phyloP scores from a whole-genome alignment of 306 rosid genomes.

The Cucumis hystrix region DNA sequence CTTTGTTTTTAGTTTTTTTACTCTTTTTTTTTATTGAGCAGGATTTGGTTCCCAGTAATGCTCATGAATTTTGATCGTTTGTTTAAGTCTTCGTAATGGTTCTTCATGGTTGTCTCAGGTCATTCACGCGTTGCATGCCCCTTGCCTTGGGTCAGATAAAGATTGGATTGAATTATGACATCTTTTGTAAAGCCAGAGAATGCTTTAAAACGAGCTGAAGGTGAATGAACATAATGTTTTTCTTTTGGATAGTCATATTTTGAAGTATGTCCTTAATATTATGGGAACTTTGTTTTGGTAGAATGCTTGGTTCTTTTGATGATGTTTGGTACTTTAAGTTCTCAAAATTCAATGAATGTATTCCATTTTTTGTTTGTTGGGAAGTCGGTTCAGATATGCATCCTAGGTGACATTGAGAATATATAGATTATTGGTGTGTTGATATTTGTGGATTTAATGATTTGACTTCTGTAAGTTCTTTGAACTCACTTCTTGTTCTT shows the following conservation, averaged over 20 bases:
- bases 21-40: too few species aligned
- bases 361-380: background rate
- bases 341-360: background rate
- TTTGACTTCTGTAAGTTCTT: too few species aligned
- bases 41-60: background rate
- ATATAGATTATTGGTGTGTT: too few species aligned
- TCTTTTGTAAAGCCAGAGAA: constrained; percentile 47
- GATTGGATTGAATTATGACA: constrained; percentile 20
- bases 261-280: background rate
- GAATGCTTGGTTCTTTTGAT: background rate
- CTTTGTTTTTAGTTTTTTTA: too few species aligned
- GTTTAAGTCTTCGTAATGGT: background rate
- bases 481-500: too few species aligned
- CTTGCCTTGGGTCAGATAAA: background rate
- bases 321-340: background rate
- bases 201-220: constrained; percentile 57
- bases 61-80: background rate
- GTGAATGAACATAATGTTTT: constrained; percentile 8
- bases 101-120: constrained; percentile 10
- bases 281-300: background rate
- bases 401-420: background rate
- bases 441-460: too few species aligned
- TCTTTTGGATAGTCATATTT: background rate
- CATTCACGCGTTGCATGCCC: constrained; percentile 3
- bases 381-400: background rate